Base-by-base conservation (phyloP, 495 filamentous ascomycete genomes). In the Penicillium atrosanguineum region DNA sequence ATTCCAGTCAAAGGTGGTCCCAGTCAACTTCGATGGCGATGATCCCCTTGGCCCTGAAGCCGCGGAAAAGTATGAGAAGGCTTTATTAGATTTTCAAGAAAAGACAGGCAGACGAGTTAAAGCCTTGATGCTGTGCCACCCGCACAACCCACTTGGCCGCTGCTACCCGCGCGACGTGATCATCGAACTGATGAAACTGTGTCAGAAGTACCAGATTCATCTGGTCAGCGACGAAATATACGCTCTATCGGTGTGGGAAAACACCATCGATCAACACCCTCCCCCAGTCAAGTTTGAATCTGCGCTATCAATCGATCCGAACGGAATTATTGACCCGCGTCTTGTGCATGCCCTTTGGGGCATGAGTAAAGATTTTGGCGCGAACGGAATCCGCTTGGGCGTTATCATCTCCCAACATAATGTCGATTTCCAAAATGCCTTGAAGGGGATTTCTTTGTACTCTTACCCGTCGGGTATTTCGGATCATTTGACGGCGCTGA, bases 191-290 rank as follows among this genome's bases (percentile, higher is more conserved):
- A 72, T 84, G 70, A 61, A 61, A 8, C 56, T 87, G 6, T 87
- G 84, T 48, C 67, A 78, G 20, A 72, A 76, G 28, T 71, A 83
- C 52, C 61, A 70, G 16, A 67, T 88, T 1, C 83, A 87, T 51
- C 56, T 87, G 3, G 74, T 87, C 45, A 78, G 77, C 40, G 85
- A 88, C 47, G 85, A 88, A 59, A 78, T 87, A 12, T 86, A 86
- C 57, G 84, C 79, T 0, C 60, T 84, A 16, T 82, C 78, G 0
- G 67, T 80, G 0, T 87, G 73, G 55, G 59, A 74, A 8, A 73
- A 72, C 21, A 61, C 64, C 0, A 60, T 70, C 4, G 62, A 70
- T 26, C 25, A 61, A 7, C 20, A 48, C 0, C 58, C 67, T 0
- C 25, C 63, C 0, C 63, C 69, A 12, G 58, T 70, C 5, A 39